Evolutionary conservation across 768 basidiomycete species (phyloP), one percentile per base, ranked within the genome.

Genomic region (Hortiboletus flavorubellus): DNA sequence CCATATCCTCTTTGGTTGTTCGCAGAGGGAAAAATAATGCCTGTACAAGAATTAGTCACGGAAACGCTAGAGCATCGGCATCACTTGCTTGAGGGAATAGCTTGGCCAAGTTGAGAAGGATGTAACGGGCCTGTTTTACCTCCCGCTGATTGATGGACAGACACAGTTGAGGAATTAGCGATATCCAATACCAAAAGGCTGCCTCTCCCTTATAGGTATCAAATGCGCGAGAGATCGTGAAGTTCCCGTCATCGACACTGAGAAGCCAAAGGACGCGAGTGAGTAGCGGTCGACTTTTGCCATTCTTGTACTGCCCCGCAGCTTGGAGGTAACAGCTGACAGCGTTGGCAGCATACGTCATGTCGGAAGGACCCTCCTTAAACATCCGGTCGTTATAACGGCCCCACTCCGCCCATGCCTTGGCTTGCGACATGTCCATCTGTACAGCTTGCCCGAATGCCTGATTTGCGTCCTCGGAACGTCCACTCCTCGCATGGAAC

Each of bases 381-480:
- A 96, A 98, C 78, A 94, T 83, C 39, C 84, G 83, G 70, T 99
- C 97, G 60, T 90, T 95, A 70, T 82, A 98, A 60, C 87, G 83
- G 44, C 95, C 97, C 96, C 95, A 99, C 67, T 98, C 94, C 1
- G 93, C 93, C 97, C 97, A 99, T 5, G 93, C 93, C 72, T 98
- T 98, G 0, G 96, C 86, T 69, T 98, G 87, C 46, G 78, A 78
- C 83, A 97, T 89, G 68, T 99, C 97, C 71, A 98, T 82, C 71
- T 98, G 94, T 34, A 98, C 92, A 33, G 97, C 97, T 73, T 92
- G 91, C 8, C 91, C 91, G 69, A 98, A 98, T 16, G 95, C 91
- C 45, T 81, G 75, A 60, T 91, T 93, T 26, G 97, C 93, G 8
- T 98, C 96, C 5, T 97, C 93, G 59, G 83, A 82, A 48, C 89